Percentiles rank a stretch among this genome's conserved stretches.
These are phyloP conservation scores for Ustilago lituana DNA, from an alignment of 1,284 basidiomycete species.

Conservation along the genomic window DNA sequence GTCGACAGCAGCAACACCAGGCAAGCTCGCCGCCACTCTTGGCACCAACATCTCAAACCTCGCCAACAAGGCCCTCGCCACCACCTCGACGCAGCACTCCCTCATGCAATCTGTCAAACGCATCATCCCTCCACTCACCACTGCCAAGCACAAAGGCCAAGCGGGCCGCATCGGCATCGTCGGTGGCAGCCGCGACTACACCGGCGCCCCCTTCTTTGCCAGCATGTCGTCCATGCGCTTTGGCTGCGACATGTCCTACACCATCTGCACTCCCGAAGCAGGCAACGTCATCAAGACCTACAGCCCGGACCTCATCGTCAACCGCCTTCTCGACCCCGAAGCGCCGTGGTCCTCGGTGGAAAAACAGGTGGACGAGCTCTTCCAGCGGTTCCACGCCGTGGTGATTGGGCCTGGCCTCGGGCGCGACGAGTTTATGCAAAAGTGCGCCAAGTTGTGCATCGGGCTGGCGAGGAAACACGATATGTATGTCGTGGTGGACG, in stretches of 20 bases:
- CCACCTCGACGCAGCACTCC: constrained; percentile 11
- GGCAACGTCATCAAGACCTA: constrained; percentile 94
- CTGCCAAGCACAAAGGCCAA: constrained; percentile 92
- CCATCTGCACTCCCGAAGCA: constrained; percentile 89
- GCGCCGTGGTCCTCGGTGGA: constrained; percentile 68
- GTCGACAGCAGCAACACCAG: constrained; percentile 20
- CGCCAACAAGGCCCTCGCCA: constrained; percentile 4
- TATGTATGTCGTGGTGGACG: constrained; percentile 91
- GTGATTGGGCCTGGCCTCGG: constrained; percentile 84
- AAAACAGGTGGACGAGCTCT: constrained; percentile 75
- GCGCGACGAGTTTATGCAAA: constrained; percentile 87
- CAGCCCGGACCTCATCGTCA: constrained; percentile 91
- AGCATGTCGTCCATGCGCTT: constrained; percentile 54
- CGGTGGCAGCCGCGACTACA: constrained; percentile 92
- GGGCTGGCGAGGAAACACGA: constrained; percentile 71
- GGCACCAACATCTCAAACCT: constrained; percentile 17
- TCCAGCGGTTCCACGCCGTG: constrained; percentile 87
- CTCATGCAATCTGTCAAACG: constrained; percentile 71
- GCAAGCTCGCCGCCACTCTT: constrained; percentile 15
- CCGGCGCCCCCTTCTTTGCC: constrained; percentile 87
- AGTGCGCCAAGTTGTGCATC: constrained; percentile 71
- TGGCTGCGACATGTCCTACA: constrained; percentile 92
- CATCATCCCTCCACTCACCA: constrained; percentile 84
- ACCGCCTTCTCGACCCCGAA: constrained; percentile 77
- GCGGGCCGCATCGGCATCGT: constrained; percentile 93